Base-by-base conservation (phyloP, 768 basidiomycete genomes). In the Tylopilus sp. region DNA sequence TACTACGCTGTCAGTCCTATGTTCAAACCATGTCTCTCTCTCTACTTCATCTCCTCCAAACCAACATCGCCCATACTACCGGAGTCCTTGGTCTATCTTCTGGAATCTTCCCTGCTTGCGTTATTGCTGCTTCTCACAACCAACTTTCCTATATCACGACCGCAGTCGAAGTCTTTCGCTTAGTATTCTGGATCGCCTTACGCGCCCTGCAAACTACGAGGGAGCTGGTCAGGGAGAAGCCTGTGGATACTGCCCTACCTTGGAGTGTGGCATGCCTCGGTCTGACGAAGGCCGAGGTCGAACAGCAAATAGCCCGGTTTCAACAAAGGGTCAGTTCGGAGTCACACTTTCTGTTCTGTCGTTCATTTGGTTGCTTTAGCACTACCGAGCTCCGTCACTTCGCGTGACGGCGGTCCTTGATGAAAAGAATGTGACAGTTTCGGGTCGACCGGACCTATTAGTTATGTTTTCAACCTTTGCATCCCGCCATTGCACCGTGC, bases 41-140 rank as follows among this genome's bases (percentile, higher is more conserved):
- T 30, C 71, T 73, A 49, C 45, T 51, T 7, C 63, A 72, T 28
- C 43, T 64, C 29, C 59, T 79, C 25, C 57, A 65, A 51, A 36
- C 48, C 28, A 80, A 81, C 55, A 38, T 58, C 33, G 52, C 67
- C 14, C 60, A 75, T 41, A 56, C 52, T 3, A 34, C 70, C 21
- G 78, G 79, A 13, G 59, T 81, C 45, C 63, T 81, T 8, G 81
- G 78, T 5, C 78, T 82, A 63, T 82, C 81, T n/a, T 82, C 80
- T 42, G 82, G 82, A 26, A 74, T 83, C 49, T 68, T 84, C 38
- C 70, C 78, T 17, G 81, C 82, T 9, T 78, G 78, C 50, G 76
- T 81, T 16, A 77, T 78, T 5, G 77, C 73, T 40, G 70, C 77
- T 2, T 81, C 82, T 0, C 45, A 56, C 11, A 71, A 66, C 24